Evolutionary conservation across 768 basidiomycete genomes (phyloP).

Genomic region (Termitomyces sp.): DNA sequence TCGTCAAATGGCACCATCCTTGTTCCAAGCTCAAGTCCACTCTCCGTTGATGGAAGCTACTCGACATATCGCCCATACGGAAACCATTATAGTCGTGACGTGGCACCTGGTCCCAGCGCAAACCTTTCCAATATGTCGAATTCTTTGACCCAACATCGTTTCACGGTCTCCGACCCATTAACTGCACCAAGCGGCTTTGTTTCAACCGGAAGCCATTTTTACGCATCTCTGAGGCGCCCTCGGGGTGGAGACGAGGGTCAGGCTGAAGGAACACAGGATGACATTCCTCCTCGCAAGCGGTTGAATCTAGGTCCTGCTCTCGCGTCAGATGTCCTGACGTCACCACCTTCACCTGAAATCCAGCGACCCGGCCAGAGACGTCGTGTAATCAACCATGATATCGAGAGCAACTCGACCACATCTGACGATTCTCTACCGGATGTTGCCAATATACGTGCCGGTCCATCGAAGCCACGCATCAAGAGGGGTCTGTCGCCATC

Average conservation of each 20-base stretch:
- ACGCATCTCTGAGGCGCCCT: constrained; percentile 52
- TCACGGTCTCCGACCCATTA: constrained; percentile 44
- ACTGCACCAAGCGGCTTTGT: constrained; percentile 55
- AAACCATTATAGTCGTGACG: constrained; percentile 33
- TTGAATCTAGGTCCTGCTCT: constrained; percentile 46
- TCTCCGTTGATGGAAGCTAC: constrained; percentile 31
- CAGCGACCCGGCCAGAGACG: constrained; percentile 46
- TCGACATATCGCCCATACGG: constrained; percentile 34
- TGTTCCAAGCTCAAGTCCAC: constrained; percentile 74
- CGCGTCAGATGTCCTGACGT: constrained; percentile 32
- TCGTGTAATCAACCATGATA: constrained; percentile 27
- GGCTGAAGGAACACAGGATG: constrained; percentile 38
- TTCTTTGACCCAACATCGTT: constrained; percentile 29
- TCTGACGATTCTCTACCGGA: constrained; percentile 69
- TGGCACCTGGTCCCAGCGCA: constrained; percentile 34
- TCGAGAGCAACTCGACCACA: constrained; percentile 46
- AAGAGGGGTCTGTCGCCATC: constrained; percentile 40
- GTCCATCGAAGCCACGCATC: constrained; percentile 47
- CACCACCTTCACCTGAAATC: constrained; percentile 56
- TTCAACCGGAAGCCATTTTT: constrained; percentile 29
- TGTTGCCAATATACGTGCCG: constrained; percentile 30
- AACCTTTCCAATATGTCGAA: constrained; percentile 31
- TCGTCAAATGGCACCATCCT: constrained; percentile 52
- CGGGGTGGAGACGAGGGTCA: constrained; percentile 31
- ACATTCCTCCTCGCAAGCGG: constrained; percentile 69